These are phyloP conservation scores for Russula dissimulans DNA, from an alignment of 768 basidiomycete species.

Conservation along the genomic window DNA sequence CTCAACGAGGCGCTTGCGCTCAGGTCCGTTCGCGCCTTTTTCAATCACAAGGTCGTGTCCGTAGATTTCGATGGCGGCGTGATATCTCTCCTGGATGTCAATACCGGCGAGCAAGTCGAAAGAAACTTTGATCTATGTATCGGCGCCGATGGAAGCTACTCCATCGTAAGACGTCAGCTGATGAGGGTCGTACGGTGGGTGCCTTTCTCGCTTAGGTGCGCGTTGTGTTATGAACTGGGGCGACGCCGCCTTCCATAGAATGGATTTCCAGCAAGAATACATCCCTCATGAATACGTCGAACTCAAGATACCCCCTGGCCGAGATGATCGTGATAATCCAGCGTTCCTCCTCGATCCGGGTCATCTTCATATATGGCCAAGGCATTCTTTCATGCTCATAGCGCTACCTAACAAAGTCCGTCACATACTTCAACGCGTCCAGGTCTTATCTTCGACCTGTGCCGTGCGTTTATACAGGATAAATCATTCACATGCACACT, in stretches of 20 bases:
- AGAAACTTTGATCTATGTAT: constrained; percentile 71
- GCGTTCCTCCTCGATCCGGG: constrained; percentile 84
- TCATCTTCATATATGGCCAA: constrained; percentile 98
- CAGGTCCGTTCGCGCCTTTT: constrained; percentile 58
- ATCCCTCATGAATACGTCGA: constrained; percentile 95
- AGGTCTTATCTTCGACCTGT: constrained; percentile 15
- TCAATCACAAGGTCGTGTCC: constrained; percentile 70
- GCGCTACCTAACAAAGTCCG: constrained; percentile 93
- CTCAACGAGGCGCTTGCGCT: constrained; percentile 61
- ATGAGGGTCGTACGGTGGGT: constrained; percentile 87
- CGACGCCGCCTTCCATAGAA: constrained; percentile 38
- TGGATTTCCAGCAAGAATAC: constrained; percentile 93
- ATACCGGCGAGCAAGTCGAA: constrained; percentile 34
- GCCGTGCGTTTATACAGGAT: constrained; percentile 39
- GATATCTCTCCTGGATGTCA: constrained; percentile 43
- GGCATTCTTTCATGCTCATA: constrained; percentile 98
- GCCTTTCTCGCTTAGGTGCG: constrained; percentile 25
- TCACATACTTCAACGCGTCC: constrained; percentile 22
- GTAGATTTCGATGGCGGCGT: constrained; percentile 65
- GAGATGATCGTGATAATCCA: constrained; percentile 48
- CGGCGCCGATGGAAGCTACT: constrained; percentile 93
- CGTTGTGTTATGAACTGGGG: constrained; percentile 18
- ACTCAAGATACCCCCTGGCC: constrained; percentile 85
- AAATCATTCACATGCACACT: constrained; percentile 96
- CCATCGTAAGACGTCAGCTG: constrained; percentile 83